phyloP scores from a whole-genome alignment of 1,284 basidiomycete genomes.

The Sanghuangporus sanghuang region DNA sequence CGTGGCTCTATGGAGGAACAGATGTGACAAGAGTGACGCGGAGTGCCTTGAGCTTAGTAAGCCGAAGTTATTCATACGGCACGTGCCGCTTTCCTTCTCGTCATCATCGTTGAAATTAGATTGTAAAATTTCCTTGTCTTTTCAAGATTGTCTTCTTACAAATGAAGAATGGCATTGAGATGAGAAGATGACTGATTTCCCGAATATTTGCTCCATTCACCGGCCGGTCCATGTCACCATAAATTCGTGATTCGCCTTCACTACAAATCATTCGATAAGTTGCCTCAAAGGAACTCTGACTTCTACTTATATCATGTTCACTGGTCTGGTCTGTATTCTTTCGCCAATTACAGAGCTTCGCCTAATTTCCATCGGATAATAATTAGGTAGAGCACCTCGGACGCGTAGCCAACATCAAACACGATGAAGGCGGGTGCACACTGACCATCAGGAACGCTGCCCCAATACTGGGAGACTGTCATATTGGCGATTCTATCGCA shows the following conservation, averaged over 20 bases:
- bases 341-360: not conserved
- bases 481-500: constrained; percentile 92
- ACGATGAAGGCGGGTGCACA: constrained; percentile 73
- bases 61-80: not conserved
- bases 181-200: too few relatives aligned
- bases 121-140: too few relatives aligned
- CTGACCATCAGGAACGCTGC: constrained; percentile 75
- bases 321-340: constrained; percentile 53
- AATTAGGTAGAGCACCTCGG: constrained; percentile 78
- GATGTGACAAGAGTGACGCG: not conserved
- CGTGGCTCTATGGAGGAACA: not conserved
- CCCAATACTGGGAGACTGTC: constrained; percentile 85
- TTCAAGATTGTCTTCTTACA: too few relatives aligned
- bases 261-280: too few relatives aligned
- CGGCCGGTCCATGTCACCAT: too few relatives aligned
- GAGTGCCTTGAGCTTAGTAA: not conserved
- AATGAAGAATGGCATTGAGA: too few relatives aligned
- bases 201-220: too few relatives aligned
- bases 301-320: constrained; percentile 50
- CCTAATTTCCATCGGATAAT: not conserved
- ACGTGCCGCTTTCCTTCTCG: too few relatives aligned
- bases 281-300: not conserved
- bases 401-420: constrained; percentile 56
- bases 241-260: too few relatives aligned
- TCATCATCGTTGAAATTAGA: too few relatives aligned